Evolutionary conservation across 495 filamentous ascomycete genomes (phyloP).

Genomic region (Penicillium robsamsonii): DNA sequence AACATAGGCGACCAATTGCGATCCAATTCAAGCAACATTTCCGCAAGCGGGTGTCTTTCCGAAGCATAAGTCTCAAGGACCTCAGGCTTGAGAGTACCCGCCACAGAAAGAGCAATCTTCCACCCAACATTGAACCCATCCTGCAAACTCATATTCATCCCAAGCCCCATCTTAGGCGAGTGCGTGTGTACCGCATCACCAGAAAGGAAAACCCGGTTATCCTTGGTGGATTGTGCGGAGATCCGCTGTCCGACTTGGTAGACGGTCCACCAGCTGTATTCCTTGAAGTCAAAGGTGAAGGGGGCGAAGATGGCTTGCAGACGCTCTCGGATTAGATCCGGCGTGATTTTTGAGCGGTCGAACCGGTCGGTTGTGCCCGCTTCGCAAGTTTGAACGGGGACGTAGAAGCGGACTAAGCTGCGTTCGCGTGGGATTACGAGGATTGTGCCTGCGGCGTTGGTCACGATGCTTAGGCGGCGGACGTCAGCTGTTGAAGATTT

Average conservation of each 20-base stretch:
- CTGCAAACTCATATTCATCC: slow-evolving; percentile 82
- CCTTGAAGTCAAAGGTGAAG: slow-evolving; percentile 58
- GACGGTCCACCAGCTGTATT: slow-evolving; percentile 60
- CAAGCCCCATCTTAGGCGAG: slow-evolving; percentile 79
- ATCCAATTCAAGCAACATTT: slow-evolving; percentile 72
- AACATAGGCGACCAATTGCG: slow-evolving; percentile 27
- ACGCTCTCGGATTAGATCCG: slow-evolving; percentile 55
- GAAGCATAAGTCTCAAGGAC: slow-evolving; percentile 69
- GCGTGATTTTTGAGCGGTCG: slow-evolving; percentile 57
- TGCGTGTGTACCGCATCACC: slow-evolving; percentile 85
- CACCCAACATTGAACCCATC: slow-evolving; percentile 78
- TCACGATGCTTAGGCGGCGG: slow-evolving; percentile 57
- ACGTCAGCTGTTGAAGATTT: slow-evolving; percentile 50
- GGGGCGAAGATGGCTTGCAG: slow-evolving; percentile 60
- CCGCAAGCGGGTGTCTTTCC: slow-evolving; percentile 68
- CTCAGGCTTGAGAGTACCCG: slow-evolving; percentile 51
- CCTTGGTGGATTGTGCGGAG: slow-evolving; percentile 61
- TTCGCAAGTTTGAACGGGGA: slow-evolving; percentile 53
- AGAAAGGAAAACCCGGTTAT: slow-evolving; percentile 69
- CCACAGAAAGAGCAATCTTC: slow-evolving; percentile 71
- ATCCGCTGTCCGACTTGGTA: slow-evolving; percentile 71
- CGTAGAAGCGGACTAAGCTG: slow-evolving; percentile 66
- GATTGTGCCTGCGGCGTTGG: slow-evolving; percentile 58
- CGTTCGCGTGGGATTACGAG: slow-evolving; percentile 69
- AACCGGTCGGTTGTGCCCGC: slow-evolving; percentile 19